A percentile compares a stretch with the other conserved stretches of the same genome.
These are phyloP conservation scores for Oryza longistaminata DNA, from an alignment of 176 grass and related monocot genomes.

Conservation along the genomic window DNA sequence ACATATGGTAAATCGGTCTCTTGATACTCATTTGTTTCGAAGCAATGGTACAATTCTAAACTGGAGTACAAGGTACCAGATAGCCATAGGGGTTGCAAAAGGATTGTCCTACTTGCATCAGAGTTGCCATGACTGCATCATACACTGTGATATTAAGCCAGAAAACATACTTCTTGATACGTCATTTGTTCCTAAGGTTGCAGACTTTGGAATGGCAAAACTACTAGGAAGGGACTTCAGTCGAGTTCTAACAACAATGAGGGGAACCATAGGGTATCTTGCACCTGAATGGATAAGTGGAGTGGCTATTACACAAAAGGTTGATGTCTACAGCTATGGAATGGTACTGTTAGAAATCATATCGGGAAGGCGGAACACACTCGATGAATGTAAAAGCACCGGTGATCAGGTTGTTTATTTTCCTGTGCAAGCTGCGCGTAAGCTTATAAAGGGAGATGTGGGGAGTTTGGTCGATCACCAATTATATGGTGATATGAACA, in stretches of 20 bases:
- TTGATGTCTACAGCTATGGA: neutral
- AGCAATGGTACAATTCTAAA: neutral
- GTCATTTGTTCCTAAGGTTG: conserved; percentile 58
- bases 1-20: neutral
- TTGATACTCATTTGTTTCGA: neutral
- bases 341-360: neutral
- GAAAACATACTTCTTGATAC: conserved; percentile 47
- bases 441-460: neutral
- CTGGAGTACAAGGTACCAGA: conserved; percentile 48
- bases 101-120: conserved; percentile 60
- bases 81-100: conserved; percentile 53
- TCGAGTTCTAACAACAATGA: neutral
- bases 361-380: neutral
- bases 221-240: neutral
- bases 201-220: conserved; percentile 66
- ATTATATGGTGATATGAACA: neutral
- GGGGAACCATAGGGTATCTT: neutral
- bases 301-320: neutral
- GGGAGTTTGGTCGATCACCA: neutral
- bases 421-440: neutral
- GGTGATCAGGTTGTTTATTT: neutral
- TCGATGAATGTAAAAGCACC: neutral
- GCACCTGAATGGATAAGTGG: neutral
- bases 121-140: conserved; percentile 59
- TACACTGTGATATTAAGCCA: conserved; percentile 59